Percentiles rank a stretch among this genome's conserved stretches.
Conservation (phyloP, 2,329 filamentous ascomycete species). For the Aspergillus alliaceus region DNA sequence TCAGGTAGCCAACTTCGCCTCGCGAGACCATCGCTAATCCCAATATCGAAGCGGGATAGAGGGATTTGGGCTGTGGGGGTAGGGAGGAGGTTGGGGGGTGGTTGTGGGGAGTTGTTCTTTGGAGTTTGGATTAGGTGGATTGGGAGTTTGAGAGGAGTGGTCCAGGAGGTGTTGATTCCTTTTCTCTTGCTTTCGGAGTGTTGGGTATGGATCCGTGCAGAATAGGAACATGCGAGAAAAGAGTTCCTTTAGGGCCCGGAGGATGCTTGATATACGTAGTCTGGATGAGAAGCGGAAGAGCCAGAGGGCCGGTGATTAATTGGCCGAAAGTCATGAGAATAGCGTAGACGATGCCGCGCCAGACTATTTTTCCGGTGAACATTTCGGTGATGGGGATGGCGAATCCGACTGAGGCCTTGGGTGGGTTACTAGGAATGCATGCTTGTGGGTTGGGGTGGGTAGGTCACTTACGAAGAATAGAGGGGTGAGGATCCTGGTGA, state of each 20-base stretch:
- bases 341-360: slow-evolving; percentile 72
- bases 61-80: slow-evolving; percentile 55
- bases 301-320: slow-evolving; percentile 60
- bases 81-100: background rate
- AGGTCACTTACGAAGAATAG: slow-evolving; percentile 66
- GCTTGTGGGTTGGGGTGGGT: too few relatives aligned
- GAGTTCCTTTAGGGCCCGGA: slow-evolving; percentile 1
- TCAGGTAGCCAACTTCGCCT: slow-evolving; percentile 79
- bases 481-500: slow-evolving; percentile 61
- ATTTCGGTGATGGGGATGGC: slow-evolving; percentile 72
- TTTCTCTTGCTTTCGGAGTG: background rate
- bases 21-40: slow-evolving; percentile 71
- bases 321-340: slow-evolving; percentile 68
- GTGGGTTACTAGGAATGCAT: background rate
- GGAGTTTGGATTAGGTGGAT: background rate
- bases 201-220: too few relatives aligned
- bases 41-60: slow-evolving; percentile 67
- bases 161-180: background rate
- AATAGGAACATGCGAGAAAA: slow-evolving; percentile 8
- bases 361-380: slow-evolving; percentile 64
- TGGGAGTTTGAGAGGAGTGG: background rate
- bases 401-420: slow-evolving; percentile 65
- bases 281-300: slow-evolving; percentile 43
- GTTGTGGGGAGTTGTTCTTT: background rate
- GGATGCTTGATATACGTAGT: slow-evolving; percentile 10